Conservation (phyloP, 202 grass and related monocot species). For the Setaria viridis region DNA sequence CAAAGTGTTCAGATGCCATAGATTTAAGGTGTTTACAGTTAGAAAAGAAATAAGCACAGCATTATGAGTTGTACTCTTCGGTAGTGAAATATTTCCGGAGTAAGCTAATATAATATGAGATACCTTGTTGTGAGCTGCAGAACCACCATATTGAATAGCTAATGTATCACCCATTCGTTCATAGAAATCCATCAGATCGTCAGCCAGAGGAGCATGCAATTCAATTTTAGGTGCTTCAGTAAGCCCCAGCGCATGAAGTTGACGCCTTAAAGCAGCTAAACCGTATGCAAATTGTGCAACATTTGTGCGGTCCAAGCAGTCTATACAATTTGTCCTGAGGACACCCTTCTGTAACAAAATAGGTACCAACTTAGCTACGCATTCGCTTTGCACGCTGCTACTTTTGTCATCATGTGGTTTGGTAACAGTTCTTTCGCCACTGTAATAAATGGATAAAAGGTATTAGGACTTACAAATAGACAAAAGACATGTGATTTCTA, state of each 20-base stretch:
- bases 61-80: slow-evolving; percentile 33
- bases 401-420: slow-evolving; percentile 32
- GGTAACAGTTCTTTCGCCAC: slow-evolving; percentile 40
- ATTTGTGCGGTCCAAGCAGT: slow-evolving; percentile 98
- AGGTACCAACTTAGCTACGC: slow-evolving; percentile 46
- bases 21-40: slow-evolving; percentile 18
- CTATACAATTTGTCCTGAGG: slow-evolving; percentile 98
- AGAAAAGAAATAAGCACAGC: background rate
- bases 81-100: slow-evolving; percentile 22
- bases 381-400: slow-evolving; percentile 35
- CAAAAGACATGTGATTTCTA: background rate
- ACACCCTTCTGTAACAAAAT: slow-evolving; percentile 84
- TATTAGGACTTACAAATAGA: slow-evolving; percentile 39
- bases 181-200: slow-evolving; percentile 90
- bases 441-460: slow-evolving; percentile 45
- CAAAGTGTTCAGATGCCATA: slow-evolving; percentile 23
- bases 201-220: slow-evolving; percentile 70
- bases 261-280: slow-evolving; percentile 78
- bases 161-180: slow-evolving; percentile 96
- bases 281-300: slow-evolving; percentile 96
- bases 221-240: slow-evolving; percentile 71
- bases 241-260: slow-evolving; percentile 75
- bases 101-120: slow-evolving; percentile 28
- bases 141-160: slow-evolving; percentile 87
- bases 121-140: slow-evolving; percentile 99